phyloP scores from a whole-genome alignment of 164 flowering plant genomes.

The Piper betle region DNA sequence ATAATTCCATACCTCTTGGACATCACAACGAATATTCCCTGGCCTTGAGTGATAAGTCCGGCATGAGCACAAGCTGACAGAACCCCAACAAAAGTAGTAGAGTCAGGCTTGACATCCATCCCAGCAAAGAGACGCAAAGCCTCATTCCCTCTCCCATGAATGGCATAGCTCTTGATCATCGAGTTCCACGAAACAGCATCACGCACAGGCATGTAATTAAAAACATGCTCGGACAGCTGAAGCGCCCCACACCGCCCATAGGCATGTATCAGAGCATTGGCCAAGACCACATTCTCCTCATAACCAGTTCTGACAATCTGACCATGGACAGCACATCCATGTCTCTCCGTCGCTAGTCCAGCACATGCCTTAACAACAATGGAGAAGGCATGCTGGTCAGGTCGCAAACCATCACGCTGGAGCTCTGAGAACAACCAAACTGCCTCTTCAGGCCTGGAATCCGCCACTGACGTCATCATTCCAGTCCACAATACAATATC shows the following conservation, averaged over 20 bases:
- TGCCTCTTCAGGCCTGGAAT: slow-evolving; percentile 40
- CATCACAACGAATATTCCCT: slow-evolving; percentile 43
- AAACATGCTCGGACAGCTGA: slow-evolving; percentile 29
- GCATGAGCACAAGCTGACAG: slow-evolving; percentile 72
- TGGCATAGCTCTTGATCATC: slow-evolving; percentile 59
- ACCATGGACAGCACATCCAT: slow-evolving; percentile 38
- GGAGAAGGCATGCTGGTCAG: slow-evolving; percentile 49
- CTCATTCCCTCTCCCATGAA: slow-evolving; percentile 52
- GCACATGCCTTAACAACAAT: slow-evolving; percentile 66
- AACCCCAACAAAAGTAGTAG: slow-evolving; percentile 61
- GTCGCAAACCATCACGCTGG: slow-evolving; percentile 26
- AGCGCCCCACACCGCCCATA: slow-evolving; percentile 54
- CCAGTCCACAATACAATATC: slow-evolving; percentile 74
- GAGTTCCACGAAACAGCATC: slow-evolving; percentile 75
- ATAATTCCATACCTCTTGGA: slow-evolving; percentile 20
- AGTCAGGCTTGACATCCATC: slow-evolving; percentile 50
- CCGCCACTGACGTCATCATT: slow-evolving; percentile 44
- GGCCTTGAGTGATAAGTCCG: slow-evolving; percentile 57
- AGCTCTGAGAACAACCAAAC: slow-evolving; percentile 35
- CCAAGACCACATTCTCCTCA: slow-evolving; percentile 21
- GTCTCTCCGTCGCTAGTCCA: slow-evolving; percentile 36
- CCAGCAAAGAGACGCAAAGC: slow-evolving; percentile 34
- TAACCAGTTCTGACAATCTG: slow-evolving; percentile 39
- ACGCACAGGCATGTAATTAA: slow-evolving; percentile 26
- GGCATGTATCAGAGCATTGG: slow-evolving; percentile 57